A percentile compares a stretch with the other conserved stretches of the same genome.
These are phyloP conservation scores for Mycena crocata DNA, from an alignment of 768 basidiomycete genomes.

Conservation along the genomic window DNA sequence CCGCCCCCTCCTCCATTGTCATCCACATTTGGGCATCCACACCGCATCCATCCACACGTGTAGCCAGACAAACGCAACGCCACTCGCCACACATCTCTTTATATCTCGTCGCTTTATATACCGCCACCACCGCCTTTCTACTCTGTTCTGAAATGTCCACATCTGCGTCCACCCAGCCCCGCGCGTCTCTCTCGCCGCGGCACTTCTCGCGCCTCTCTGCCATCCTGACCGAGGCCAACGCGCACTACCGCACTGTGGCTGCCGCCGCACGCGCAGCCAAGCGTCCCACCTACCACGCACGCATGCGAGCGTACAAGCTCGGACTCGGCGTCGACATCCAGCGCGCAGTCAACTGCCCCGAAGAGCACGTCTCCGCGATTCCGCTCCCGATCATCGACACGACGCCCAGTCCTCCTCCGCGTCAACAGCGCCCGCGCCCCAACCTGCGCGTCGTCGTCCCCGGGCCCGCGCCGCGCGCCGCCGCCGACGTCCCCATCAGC, in stretches of 20 bases:
- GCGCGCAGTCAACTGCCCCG: constrained; percentile 54
- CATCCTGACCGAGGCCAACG: constrained; percentile 58
- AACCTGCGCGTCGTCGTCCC: constrained; percentile 19
- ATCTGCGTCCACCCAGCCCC: constrained; percentile 17
- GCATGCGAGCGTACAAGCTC: constrained; percentile 56
- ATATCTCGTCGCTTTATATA: too few relatives aligned
- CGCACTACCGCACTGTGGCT: constrained; percentile 53
- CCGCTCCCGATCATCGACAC: constrained; percentile 53
- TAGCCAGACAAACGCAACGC: constrained; percentile 11
- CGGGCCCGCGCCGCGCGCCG: too few relatives aligned
- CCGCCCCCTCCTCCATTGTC: constrained; percentile 18
- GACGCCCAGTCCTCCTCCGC: constrained; percentile 32
- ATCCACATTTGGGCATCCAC: constrained; percentile 13
- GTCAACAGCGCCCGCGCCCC: constrained; percentile 26
- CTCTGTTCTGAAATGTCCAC: constrained; percentile 5
- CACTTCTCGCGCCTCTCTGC: constrained; percentile 50
- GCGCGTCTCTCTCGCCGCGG: constrained; percentile 38
- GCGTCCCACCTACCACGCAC: constrained; percentile 58
- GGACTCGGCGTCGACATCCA: constrained; percentile 58
- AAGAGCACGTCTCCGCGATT: constrained; percentile 49
- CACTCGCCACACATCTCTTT: constrained; percentile 11
- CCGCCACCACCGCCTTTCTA: not conserved
- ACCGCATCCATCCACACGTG: constrained; percentile 23
- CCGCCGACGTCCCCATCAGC: constrained; percentile 21
- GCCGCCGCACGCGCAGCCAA: constrained; percentile 48